Base-by-base conservation (phyloP, 768 basidiomycete genomes). In the Sporobolomyces pararoseus region DNA sequence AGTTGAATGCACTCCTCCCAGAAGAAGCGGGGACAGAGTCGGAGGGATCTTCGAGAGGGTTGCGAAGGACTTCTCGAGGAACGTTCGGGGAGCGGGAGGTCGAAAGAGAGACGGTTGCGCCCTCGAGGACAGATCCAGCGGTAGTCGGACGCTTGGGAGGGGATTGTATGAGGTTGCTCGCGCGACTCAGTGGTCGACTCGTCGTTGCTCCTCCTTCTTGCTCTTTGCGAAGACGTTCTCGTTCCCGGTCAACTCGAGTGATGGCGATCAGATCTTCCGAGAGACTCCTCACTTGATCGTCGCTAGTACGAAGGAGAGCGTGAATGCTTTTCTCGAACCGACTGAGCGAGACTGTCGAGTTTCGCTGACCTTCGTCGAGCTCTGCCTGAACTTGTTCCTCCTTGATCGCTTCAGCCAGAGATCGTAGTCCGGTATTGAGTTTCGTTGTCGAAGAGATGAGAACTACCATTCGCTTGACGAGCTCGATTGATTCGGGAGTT, bases 241-340 rank as follows among this genome's bases (percentile, higher is more conserved):
- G 50, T 44, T 72, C 71, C 7, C 66, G 44, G 12, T 72, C 71
- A 58, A 53, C 44, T 9, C 71, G 57, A 3, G 57, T 64, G 46
- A 72, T 46, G 12, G 66, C 66, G 39, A 72, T 52, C 17, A 75
- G 52, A 19, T 51, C 70, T 37, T 75, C 74, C 2, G 60, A 63
- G 16, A 75, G 57, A 34, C 31, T 64, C 10, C 74, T 31, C 3
- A 72, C 70, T 53, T 75, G 74, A 32, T 75, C 74, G 61, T 75
- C 74, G 42, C 67, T 69, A 34, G 66, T 17, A 1, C 67, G 27
- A 1, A 75, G 47, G 21, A 75, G 67, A 3, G 60, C 55, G n/a
- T 49, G 51, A 23, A 70, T 58, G 54, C 29, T 57, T 55, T 66
- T 65, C 65, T 72, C 70, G 54, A 75, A 69, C 21, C 53, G 66